Evolutionary conservation across 108 stramenopile genomes (phyloP).

Genomic region (Hondaea fermentalgiana): DNA sequence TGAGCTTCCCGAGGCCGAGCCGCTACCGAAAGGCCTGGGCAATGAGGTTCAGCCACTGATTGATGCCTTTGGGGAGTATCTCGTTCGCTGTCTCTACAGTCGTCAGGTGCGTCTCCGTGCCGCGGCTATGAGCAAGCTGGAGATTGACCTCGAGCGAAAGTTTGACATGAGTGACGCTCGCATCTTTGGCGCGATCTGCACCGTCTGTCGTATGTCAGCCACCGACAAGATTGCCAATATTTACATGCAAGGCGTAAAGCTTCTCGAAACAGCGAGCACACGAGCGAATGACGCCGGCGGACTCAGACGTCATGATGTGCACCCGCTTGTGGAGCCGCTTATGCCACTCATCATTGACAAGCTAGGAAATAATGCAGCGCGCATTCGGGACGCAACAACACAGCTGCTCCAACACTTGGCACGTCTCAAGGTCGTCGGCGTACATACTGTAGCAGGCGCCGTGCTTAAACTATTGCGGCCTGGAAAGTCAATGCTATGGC

Average conservation of each 20-base stretch:
- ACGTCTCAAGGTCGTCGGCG: not conserved
- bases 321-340: not conserved
- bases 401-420: not conserved
- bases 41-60: conserved; percentile 22
- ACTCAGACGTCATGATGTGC: not conserved
- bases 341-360: not conserved
- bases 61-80: conserved; percentile 42
- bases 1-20: conserved; percentile 37
- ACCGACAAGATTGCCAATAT: conserved; percentile 52
- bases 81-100: conserved; percentile 38
- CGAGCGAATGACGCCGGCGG: not conserved
- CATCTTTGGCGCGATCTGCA: not conserved
- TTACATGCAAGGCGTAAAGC: not conserved
- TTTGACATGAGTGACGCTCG: not conserved
- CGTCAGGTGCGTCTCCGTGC: conserved; percentile 44
- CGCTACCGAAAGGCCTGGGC: not conserved
- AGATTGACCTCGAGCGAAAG: not conserved
- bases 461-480: not conserved
- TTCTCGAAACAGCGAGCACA: not conserved
- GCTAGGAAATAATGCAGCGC: conserved; percentile 5
- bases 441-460: not conserved
- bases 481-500: conserved; percentile 17
- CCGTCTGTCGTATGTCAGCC: conserved; percentile 23
- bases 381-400: not conserved
- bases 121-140: conserved; percentile 40